Evolutionary conservation across 225 moss, liverwort and hornwort genomes (phyloP), one percentile per base, ranked within the genome.

Genomic region (Sphagnum contortum): DNA sequence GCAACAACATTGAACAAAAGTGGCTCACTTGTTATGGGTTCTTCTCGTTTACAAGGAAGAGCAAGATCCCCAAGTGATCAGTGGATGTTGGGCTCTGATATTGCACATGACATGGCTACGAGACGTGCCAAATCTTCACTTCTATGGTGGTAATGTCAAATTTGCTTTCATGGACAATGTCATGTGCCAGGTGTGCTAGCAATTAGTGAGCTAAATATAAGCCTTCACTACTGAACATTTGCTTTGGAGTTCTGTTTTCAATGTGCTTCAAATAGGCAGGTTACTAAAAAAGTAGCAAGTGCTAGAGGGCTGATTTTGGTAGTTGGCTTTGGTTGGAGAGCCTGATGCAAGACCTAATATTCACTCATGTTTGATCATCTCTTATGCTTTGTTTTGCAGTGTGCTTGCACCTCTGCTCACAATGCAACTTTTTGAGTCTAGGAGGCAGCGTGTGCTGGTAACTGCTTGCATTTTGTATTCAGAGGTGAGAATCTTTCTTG

Each of bases 391-490:
- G 29, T 29, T 29, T 29, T 75, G 70, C 79, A 96, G 96, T 71
- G 91, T 96, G 55, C 85, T 96, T 56, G 90, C 96, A 57, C 96
- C 96, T 66, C 74, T 96, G 66, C 88, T 96, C 63, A 89, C 92
- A 60, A 96, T 96, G 92, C 83, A 89, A 49, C 77, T 96, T 68
- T 92, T 87, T 57, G 96, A 96, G 74, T 81, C 92, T 66, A 88
- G 96, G 75, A 81, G 92, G 76, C 96, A 96, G 71, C 96, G 96
- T 68, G 96, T 92, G 69, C 92, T 96, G 66, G 96, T 96, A 57
- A 82, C 92, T 70, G 92, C 87, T 10, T 83, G 92, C 74, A 96
- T 96, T 62, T 80, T 96, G 50, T 96, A 96, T 63, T 83, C 96
- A 61, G 96, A 96, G 96, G 96, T 92, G 68, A 48, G 74, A 29